Conservation (phyloP, 306 rosid species). For the Trichosanthes cucumerina region DNA sequence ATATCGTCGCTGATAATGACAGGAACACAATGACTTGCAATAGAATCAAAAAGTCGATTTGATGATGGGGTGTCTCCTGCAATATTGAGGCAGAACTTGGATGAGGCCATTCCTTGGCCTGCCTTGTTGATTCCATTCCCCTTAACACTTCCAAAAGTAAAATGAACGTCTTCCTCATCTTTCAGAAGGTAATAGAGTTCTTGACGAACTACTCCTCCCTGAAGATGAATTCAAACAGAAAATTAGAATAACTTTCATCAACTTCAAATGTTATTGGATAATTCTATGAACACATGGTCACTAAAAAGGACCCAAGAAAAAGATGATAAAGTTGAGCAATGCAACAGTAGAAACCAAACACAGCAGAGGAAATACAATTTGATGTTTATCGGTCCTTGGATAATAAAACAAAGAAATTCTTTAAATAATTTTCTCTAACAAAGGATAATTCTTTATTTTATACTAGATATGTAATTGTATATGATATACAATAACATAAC, state of each 20-base stretch:
- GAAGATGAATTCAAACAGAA: constrained; percentile 16
- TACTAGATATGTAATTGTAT: neutral
- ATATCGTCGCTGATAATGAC: constrained; percentile 78
- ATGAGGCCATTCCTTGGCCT: constrained; percentile 68
- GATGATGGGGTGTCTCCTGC: constrained; percentile 97
- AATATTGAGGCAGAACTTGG: constrained; percentile 76
- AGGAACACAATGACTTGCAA: constrained; percentile 84
- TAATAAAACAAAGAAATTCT: neutral
- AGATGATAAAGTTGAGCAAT: neutral
- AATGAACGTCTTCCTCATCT: constrained; percentile 69
- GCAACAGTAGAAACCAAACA: neutral
- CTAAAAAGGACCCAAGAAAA: neutral
- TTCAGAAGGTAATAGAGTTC: constrained; percentile 83
- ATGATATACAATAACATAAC: no score
- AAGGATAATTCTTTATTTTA: neutral
- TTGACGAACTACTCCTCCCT: constrained; percentile 91
- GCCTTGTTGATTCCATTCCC: constrained; percentile 59
- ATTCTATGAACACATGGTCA: neutral
- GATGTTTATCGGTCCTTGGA: neutral
- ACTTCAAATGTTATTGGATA: neutral
- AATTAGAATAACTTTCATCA: neutral
- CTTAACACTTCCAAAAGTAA: constrained; percentile 56
- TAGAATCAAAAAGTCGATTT: constrained; percentile 80
- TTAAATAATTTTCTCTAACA: neutral
- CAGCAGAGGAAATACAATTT: neutral